Base-by-base conservation (phyloP, 345 rosid species). In the Gossypium turneri region DNA sequence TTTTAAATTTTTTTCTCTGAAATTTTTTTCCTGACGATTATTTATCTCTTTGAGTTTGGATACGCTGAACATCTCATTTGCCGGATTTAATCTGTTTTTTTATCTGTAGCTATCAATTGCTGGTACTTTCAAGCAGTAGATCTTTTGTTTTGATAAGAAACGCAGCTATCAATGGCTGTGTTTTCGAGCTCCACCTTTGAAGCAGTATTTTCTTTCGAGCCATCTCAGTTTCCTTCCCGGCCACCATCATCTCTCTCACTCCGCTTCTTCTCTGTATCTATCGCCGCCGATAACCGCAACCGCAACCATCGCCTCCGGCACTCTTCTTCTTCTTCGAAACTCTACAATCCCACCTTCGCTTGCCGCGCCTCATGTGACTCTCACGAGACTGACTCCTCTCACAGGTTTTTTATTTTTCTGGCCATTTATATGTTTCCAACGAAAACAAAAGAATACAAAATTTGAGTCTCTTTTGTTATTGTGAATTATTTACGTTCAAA, bases 321-420 rank as follows among this genome's bases (percentile, higher is more conserved):
- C 24, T 67, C 56, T 45, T 15, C 66, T 61, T 62, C 16, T 22
- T 45, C 70, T 9, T 57, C 17, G 10, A 67, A 47, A 5, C 56
- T 56, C 20, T 19, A 19, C 50, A 13, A 19, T 43, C 52, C 74
- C 52, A 44, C 56, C 51, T 19, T 71, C 38, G 64, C 74, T 56
- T 71, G 74, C 64, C 64, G 38, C 34, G 34, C 51, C 34, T 71
- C 64, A 4, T 34, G 34, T 70, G 74, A 34, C 50, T 70, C 74
- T 70, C 63, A n/a, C 74, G 63, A 70, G 48, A 70, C 73, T 43
- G 38, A 7, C 58, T 22, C 24, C 48, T 17, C 73, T 29, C n/a
- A 22, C 19, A 38, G 74, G 74, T 71, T 3, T 55, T 27, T 2
- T 16, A 29, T 50, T 5, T 1, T 50, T 34, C 7, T 4, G 5